Percentiles rank a stretch among this genome's conserved stretches.
These are phyloP conservation scores for Myxozyma melibiosi DNA, from an alignment of 805 yeast species.

Conservation along the genomic window DNA sequence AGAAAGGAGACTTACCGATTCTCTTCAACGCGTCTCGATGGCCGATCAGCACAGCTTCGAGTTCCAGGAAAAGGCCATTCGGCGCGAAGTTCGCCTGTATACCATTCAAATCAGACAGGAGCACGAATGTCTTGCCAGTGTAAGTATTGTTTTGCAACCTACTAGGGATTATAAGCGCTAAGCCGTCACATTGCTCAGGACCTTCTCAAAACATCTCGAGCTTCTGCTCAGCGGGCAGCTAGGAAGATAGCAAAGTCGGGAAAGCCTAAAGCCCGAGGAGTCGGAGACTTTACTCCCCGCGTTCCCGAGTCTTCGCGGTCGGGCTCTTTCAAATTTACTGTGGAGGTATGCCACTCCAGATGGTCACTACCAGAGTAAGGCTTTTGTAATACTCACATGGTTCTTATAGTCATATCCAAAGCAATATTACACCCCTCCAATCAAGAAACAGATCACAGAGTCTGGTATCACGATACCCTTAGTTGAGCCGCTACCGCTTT, in stretches of 20 bases:
- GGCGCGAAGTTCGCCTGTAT: slow-evolving; percentile 19
- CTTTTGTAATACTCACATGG: background rate
- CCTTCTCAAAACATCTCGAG: background rate
- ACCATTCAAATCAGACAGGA: slow-evolving; percentile 11
- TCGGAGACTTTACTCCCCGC: background rate
- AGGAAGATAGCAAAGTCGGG: background rate
- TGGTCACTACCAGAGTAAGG: background rate
- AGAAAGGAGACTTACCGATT: background rate
- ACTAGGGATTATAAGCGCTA: background rate
- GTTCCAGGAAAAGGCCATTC: slow-evolving; percentile 19
- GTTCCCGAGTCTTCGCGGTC: background rate
- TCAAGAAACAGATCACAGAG: slow-evolving; percentile 3
- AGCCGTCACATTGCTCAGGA: slow-evolving; percentile 6
- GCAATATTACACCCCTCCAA: slow-evolving; percentile 10
- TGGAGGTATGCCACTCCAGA: slow-evolving; percentile 1
- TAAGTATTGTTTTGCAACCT: background rate
- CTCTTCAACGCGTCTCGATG: background rate
- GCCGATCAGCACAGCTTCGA: slow-evolving; percentile 17
- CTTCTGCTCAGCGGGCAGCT: background rate
- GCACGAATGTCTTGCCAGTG: slow-evolving; percentile 16
- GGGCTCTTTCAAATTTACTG: slow-evolving; percentile 9
- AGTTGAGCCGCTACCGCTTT: slow-evolving; percentile 21
- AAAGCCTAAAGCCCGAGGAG: background rate
- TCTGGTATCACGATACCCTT: background rate
- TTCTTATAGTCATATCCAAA: slow-evolving; percentile 9